A percentile compares a stretch with the other conserved stretches of the same genome.
Evolutionary conservation across 305 asterid species (phyloP).

Genomic region (Solanum hybrid): DNA sequence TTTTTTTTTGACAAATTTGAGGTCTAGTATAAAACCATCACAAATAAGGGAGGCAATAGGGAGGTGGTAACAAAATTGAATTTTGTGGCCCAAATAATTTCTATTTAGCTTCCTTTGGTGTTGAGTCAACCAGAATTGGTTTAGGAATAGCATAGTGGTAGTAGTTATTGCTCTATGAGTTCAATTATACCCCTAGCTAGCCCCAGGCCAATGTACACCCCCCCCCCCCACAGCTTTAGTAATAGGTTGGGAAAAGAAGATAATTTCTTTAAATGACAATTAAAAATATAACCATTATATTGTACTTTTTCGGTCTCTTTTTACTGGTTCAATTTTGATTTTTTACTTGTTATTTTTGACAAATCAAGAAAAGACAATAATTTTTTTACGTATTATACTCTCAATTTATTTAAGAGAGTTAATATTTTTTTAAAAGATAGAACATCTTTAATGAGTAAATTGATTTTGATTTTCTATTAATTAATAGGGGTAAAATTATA

Average conservation of each 20-base stretch:
- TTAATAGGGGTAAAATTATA: too few relatives aligned
- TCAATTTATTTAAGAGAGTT: not conserved
- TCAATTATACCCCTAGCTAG: not conserved
- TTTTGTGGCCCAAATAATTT: not conserved
- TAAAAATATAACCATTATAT: not conserved
- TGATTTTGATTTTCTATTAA: too few relatives aligned
- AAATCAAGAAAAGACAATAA: too few relatives aligned
- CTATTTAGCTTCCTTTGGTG: not conserved
- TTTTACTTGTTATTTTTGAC: not conserved
- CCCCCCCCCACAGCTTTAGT: not conserved
- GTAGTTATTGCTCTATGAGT: not conserved
- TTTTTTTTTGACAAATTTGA: not conserved
- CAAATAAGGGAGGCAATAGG: not conserved
- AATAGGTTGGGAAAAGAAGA: not conserved
- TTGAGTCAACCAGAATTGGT: not conserved
- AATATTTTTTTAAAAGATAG: not conserved
- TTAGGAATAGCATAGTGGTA: not conserved
- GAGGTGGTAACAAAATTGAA: not conserved
- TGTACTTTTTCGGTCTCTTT: too few relatives aligned
- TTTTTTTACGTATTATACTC: too few relatives aligned
- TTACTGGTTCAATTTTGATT: too few relatives aligned
- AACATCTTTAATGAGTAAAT: not conserved
- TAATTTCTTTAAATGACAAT: not conserved
- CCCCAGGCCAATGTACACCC: not conserved
- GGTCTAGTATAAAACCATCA: not conserved